Conservation (phyloP, 2,329 filamentous ascomycete genomes). For the Lasiodiplodia hormozganensis region DNA sequence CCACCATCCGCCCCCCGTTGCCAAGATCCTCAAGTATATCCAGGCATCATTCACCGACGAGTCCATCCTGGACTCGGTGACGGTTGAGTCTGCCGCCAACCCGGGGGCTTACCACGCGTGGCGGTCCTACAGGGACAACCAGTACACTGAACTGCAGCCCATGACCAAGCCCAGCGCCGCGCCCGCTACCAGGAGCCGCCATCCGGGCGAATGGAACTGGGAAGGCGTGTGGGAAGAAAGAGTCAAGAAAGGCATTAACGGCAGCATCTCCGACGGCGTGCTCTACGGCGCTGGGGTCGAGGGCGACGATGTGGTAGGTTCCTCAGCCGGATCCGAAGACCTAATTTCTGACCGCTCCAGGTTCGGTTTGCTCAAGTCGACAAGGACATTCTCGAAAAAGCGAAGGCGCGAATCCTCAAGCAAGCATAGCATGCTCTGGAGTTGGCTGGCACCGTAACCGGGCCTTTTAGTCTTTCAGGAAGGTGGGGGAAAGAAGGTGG, state of each 20-base stretch:
- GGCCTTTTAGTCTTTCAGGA: neutral
- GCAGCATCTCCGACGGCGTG: constrained; percentile 78
- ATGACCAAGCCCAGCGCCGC: constrained; percentile 16
- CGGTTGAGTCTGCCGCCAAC: constrained; percentile 84
- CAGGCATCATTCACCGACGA: constrained; percentile 82
- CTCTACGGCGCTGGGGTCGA: constrained; percentile 72
- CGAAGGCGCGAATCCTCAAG: constrained; percentile 35
- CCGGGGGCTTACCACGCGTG: constrained; percentile 94
- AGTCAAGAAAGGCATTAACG: constrained; percentile 78
- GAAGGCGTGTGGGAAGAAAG: constrained; percentile 95
- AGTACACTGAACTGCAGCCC: constrained; percentile 18
- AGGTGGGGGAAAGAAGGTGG: neutral
- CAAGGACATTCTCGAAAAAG: constrained; percentile 41
- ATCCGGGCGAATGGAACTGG: constrained; percentile 94
- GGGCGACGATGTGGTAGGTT: constrained; percentile 73
- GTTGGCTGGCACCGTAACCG: neutral
- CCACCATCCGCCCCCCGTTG: constrained; percentile 35
- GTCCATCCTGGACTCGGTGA: constrained; percentile 76
- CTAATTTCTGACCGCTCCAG: constrained; percentile 34
- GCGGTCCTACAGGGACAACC: constrained; percentile 69
- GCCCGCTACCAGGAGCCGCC: constrained; percentile 58
- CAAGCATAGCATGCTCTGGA: constrained; percentile 7
- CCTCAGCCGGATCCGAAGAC: neutral
- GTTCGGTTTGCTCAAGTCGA: constrained; percentile 48
- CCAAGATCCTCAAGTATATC: constrained; percentile 79